Evolutionary conservation across 768 basidiomycete species (phyloP).

Genomic region (Russula olivacea): DNA sequence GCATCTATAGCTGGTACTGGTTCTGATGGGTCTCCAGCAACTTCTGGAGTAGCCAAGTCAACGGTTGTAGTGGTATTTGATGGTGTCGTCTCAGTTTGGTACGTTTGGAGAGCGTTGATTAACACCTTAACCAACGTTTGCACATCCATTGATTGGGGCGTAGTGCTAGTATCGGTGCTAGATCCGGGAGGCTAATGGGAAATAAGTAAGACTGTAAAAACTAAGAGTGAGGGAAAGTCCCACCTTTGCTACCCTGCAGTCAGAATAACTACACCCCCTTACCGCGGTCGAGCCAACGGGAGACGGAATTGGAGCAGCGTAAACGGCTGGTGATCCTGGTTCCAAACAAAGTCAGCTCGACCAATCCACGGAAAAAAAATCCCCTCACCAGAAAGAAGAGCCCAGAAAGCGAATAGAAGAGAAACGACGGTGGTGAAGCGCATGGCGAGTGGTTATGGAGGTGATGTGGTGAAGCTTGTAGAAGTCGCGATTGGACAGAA

Average conservation of each 20-base stretch:
- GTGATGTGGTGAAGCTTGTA: background rate
- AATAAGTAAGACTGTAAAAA: background rate
- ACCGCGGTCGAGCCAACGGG: too few relatives aligned
- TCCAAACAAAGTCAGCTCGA: background rate
- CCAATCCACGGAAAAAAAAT: background rate
- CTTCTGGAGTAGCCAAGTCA: background rate
- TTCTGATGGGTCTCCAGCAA: too few relatives aligned
- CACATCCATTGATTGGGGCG: background rate
- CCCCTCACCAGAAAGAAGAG: constrained; percentile 4
- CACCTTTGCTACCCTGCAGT: background rate
- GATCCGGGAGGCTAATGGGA: background rate
- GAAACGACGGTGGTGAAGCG: background rate
- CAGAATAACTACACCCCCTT: background rate
- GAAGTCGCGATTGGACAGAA: background rate
- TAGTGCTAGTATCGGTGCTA: background rate
- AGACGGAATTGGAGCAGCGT: constrained; percentile 4
- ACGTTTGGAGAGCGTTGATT: background rate
- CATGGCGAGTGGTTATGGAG: background rate
- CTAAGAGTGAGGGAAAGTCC: background rate
- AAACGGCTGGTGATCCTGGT: background rate
- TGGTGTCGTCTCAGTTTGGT: background rate
- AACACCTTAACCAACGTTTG: background rate
- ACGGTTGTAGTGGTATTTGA: background rate
- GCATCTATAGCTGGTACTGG: too few relatives aligned
- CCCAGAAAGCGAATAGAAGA: background rate